These are phyloP conservation scores for Arthrobotrys iridis DNA, from an alignment of 2,329 filamentous ascomycete genomes.

Conservation along the genomic window DNA sequence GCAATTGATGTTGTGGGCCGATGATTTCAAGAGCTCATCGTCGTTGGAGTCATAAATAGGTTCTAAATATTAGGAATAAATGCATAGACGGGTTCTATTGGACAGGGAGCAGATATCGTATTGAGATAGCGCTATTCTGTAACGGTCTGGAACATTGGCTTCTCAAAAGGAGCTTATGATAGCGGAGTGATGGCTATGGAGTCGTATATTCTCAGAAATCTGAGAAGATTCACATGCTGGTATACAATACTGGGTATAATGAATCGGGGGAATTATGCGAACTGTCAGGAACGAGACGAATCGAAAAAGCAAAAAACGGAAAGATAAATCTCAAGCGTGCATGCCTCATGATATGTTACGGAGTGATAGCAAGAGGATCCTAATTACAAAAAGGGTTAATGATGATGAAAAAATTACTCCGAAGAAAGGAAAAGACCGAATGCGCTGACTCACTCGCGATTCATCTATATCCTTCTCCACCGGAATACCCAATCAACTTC, in stretches of 20 bases:
- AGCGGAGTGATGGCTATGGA: no score
- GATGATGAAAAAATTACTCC: not conserved
- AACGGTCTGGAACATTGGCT: no score
- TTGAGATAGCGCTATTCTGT: no score
- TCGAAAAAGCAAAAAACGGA: not conserved
- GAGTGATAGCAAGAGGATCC: not conserved
- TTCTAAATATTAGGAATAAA: not conserved
- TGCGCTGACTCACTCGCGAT: not conserved
- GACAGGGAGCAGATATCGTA: no score
- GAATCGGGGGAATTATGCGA: not conserved
- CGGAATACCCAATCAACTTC: constrained; percentile 43
- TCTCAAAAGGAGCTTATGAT: not conserved
- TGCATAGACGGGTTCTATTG: no score
- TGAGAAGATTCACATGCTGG: not conserved
- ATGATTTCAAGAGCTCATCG: not conserved
- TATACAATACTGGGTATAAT: not conserved
- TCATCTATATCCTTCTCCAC: constrained; percentile 37
- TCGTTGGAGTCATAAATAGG: not conserved
- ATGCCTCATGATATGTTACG: not conserved
- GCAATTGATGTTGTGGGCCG: not conserved
- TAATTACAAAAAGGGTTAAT: not conserved
- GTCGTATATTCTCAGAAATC: not conserved
- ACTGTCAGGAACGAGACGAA: not conserved
- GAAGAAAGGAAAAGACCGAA: not conserved
- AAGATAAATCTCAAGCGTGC: not conserved